These are phyloP conservation scores for Tricholoma furcatifolium DNA, from an alignment of 768 basidiomycete species.

Conservation along the genomic window DNA sequence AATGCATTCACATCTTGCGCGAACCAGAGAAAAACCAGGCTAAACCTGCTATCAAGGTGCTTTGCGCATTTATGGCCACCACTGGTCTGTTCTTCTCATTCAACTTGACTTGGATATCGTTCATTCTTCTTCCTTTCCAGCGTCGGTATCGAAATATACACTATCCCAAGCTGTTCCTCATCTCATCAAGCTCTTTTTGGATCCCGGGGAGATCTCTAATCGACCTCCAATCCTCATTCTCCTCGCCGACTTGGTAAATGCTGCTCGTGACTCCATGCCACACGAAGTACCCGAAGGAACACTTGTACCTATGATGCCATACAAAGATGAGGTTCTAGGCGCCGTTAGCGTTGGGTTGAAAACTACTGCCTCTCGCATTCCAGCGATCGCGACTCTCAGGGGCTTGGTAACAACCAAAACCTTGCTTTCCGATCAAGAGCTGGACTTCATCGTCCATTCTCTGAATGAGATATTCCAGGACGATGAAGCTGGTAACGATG, in stretches of 20 bases:
- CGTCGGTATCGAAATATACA: slow-evolving; percentile 65
- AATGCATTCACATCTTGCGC: slow-evolving; percentile 75
- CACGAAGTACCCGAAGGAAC: slow-evolving; percentile 17
- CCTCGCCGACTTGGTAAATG: slow-evolving; percentile 62
- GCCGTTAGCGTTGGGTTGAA: slow-evolving; percentile 59
- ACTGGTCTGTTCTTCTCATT: slow-evolving; percentile 51
- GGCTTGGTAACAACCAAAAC: slow-evolving; percentile 61
- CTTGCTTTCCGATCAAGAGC: slow-evolving; percentile 70
- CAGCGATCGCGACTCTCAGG: slow-evolving; percentile 66
- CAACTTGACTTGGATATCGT: neutral
- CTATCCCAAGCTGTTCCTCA: slow-evolving; percentile 70
- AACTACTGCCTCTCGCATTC: slow-evolving; percentile 44
- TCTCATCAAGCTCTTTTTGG: slow-evolving; percentile 72
- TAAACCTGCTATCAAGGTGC: slow-evolving; percentile 79
- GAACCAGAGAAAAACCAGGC: slow-evolving; percentile 96
- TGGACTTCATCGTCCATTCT: slow-evolving; percentile 76
- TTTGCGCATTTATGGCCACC: slow-evolving; percentile 75
- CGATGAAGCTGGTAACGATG: slow-evolving; percentile 49
- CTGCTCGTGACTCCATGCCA: slow-evolving; percentile 44
- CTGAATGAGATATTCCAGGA: slow-evolving; percentile 66
- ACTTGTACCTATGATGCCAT: slow-evolving; percentile 44
- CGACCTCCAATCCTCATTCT: slow-evolving; percentile 66
- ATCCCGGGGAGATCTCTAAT: slow-evolving; percentile 65
- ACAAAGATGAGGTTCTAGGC: slow-evolving; percentile 77
- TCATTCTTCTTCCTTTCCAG: slow-evolving; percentile 33